Conservation (phyloP, 2,329 filamentous ascomycete species). For the Neodidymelliopsis sp. region DNA sequence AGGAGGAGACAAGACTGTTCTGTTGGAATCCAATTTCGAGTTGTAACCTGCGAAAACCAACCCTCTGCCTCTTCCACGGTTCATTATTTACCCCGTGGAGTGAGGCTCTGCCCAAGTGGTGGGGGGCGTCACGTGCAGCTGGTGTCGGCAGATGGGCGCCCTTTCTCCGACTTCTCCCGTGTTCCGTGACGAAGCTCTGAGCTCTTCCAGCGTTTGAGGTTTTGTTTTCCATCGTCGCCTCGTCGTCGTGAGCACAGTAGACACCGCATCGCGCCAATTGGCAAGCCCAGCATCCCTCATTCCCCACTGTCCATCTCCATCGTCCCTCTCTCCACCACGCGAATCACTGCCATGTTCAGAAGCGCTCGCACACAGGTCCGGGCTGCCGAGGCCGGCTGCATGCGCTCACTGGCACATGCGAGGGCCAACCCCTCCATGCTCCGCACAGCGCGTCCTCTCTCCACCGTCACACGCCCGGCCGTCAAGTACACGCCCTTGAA, state of each 20-base stretch:
- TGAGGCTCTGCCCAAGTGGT: conserved; percentile 2
- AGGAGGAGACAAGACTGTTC: no score
- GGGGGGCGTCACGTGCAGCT: neutral
- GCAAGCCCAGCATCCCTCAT: conserved; percentile 2
- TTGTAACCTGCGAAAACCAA: neutral
- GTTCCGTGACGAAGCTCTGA: conserved; percentile 11
- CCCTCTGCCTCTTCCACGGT: no score
- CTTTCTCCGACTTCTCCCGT: conserved; percentile 11
- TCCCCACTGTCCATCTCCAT: conserved; percentile 2
- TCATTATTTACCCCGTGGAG: neutral
- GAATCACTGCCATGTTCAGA: conserved; percentile 44
- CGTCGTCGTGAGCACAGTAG: conserved; percentile 8
- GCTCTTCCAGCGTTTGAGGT: conserved; percentile 11
- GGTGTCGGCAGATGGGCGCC: neutral
- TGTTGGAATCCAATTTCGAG: neutral
- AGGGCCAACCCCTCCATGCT: conserved; percentile 41
- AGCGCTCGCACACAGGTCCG: conserved; percentile 41
- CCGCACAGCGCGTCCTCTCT: conserved; percentile 38
- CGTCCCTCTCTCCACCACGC: conserved; percentile 10
- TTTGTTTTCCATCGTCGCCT: conserved; percentile 7
- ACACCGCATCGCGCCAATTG: conserved; percentile 17
- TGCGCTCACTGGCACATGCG: conserved; percentile 48
- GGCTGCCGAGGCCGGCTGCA: conserved; percentile 45
- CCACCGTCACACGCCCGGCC: conserved; percentile 31
- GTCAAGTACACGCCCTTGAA: conserved; percentile 29